Percentiles rank a stretch among this genome's conserved stretches.
Conservation (phyloP, 257 asterid genomes). For the Craterostigma plantagineum region DNA sequence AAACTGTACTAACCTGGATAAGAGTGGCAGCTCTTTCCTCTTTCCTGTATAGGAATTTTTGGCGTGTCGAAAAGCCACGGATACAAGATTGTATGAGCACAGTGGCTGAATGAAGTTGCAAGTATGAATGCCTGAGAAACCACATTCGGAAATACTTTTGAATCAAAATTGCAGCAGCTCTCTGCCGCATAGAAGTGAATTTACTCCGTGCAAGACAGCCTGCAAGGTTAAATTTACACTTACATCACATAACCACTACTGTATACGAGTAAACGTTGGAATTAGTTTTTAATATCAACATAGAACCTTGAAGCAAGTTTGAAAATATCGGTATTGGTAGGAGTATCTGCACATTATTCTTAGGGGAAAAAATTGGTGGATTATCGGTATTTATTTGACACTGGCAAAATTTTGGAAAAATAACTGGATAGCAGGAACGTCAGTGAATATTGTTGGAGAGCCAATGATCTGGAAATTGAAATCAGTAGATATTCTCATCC, state of each 20-base stretch:
- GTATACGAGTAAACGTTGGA: too few species aligned
- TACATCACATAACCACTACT: background rate
- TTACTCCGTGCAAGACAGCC: constrained; percentile 52
- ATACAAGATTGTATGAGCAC: constrained; percentile 45
- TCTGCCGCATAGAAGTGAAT: constrained; percentile 34
- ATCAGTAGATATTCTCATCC: too few species aligned
- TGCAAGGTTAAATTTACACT: constrained; percentile 18
- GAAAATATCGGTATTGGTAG: too few species aligned
- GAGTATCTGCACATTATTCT: too few species aligned
- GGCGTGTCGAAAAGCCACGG: constrained; percentile 66
- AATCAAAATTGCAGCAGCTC: constrained; percentile 47
- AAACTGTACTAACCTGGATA: constrained; percentile 44
- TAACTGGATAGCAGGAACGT: too few species aligned
- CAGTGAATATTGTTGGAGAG: too few species aligned
- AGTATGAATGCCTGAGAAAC: constrained; percentile 40
- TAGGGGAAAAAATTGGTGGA: too few species aligned
- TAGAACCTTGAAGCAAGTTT: too few species aligned
- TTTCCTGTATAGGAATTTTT: constrained; percentile 32
- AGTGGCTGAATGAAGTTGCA: constrained; percentile 41
- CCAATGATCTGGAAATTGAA: too few species aligned
- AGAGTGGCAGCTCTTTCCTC: constrained; percentile 63
- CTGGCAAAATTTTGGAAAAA: too few species aligned
- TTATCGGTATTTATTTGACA: too few species aligned
- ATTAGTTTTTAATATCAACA: too few species aligned
- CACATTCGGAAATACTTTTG: constrained; percentile 55